These are phyloP conservation scores for Fusarium sp. DNA, from an alignment of 2,329 filamentous ascomycete genomes.

Conservation along the genomic window DNA sequence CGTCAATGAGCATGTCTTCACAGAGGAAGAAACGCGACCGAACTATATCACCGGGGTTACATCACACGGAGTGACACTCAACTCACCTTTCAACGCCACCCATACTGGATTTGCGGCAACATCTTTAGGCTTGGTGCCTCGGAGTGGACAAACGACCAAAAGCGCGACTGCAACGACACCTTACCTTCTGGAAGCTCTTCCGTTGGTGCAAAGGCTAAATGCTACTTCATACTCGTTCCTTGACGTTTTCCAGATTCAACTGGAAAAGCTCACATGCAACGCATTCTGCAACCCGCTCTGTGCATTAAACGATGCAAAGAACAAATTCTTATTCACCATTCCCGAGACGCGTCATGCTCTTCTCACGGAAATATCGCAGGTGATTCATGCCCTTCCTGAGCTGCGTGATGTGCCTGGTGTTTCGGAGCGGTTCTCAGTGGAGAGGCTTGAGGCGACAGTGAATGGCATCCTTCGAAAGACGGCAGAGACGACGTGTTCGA, in stretches of 20 bases:
- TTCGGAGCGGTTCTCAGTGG: not conserved
- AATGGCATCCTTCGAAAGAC: not conserved
- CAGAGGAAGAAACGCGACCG: not conserved
- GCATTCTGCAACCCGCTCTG: slow-evolving; percentile 5
- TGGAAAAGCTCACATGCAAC: slow-evolving; percentile 1
- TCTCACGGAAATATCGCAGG: not conserved
- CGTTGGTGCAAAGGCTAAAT: not conserved
- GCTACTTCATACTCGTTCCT: not conserved
- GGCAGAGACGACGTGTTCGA: slow-evolving; percentile 6
- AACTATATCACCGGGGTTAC: not conserved
- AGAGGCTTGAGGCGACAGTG: not conserved
- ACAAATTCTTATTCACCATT: not conserved
- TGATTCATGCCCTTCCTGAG: not conserved
- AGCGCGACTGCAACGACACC: not conserved
- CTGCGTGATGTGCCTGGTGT: not conserved
- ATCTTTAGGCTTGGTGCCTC: not conserved
- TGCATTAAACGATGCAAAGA: slow-evolving; percentile 1
- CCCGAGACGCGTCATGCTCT: not conserved
- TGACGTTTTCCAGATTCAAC: not conserved
- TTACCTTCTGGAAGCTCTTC: not conserved
- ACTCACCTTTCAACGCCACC: not conserved
- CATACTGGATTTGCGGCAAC: not conserved
- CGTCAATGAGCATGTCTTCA: not conserved
- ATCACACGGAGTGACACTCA: not conserved
- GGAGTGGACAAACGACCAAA: not conserved